Percentiles rank a stretch among this genome's conserved stretches.
These are phyloP conservation scores for Phytophthora multivora DNA, from an alignment of 352 stramenopile genomes.

Conservation along the genomic window DNA sequence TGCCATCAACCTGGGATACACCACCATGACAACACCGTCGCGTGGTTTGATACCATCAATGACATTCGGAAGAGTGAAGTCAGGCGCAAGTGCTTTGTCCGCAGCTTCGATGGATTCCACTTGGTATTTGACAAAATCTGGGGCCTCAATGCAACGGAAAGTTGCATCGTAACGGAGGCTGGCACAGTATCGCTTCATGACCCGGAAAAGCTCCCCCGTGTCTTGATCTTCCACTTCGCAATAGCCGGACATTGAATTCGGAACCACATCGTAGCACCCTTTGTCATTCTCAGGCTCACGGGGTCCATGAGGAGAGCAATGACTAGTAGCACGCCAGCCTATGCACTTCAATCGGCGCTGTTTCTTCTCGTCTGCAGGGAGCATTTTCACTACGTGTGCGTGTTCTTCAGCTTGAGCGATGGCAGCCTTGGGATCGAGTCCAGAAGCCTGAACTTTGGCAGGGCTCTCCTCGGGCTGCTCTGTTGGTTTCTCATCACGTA, in stretches of 20 bases:
- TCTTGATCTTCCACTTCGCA: constrained; percentile 33
- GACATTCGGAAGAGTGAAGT: constrained; percentile 20
- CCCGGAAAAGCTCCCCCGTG: constrained; percentile 32
- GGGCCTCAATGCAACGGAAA: constrained; percentile 47
- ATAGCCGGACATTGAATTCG: constrained; percentile 17
- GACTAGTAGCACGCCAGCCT: constrained; percentile 18
- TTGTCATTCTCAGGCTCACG: constrained; percentile 27
- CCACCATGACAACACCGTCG: constrained; percentile 53
- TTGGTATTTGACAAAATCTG: constrained; percentile 42
- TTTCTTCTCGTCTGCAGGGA: constrained; percentile 10
- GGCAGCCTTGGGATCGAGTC: neutral
- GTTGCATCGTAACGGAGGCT: constrained; percentile 33
- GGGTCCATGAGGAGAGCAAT: constrained; percentile 21
- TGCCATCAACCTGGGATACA: constrained; percentile 52
- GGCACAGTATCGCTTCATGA: constrained; percentile 39
- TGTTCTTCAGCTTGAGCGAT: constrained; percentile 18
- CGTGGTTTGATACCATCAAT: neutral
- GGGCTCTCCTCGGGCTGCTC: neutral
- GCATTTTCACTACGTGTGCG: constrained; percentile 21
- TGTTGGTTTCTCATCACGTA: constrained; percentile 7
- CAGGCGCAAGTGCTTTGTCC: constrained; percentile 14
- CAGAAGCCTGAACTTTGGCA: neutral
- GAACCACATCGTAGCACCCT: constrained; percentile 16
- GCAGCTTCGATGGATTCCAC: constrained; percentile 27
- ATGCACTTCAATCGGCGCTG: constrained; percentile 25